Evolutionary conservation across 768 basidiomycete genomes (phyloP).

Genomic region (Leccinum sublutescens): DNA sequence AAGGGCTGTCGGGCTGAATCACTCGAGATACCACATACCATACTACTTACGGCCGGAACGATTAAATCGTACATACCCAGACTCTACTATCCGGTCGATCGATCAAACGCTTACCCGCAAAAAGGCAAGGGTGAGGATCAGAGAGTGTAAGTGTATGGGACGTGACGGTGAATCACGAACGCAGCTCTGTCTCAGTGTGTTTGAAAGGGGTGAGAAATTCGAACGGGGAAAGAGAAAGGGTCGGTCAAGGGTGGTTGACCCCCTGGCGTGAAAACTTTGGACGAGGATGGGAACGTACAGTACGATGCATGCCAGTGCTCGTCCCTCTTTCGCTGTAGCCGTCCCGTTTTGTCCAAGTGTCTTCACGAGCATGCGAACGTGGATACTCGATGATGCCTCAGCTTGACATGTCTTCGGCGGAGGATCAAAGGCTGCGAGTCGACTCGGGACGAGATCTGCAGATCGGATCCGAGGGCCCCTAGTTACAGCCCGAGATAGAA

Average conservation of each 20-base stretch:
- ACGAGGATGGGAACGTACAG: background rate
- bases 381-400: background rate
- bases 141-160: background rate
- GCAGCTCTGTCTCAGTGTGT: background rate
- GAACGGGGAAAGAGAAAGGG: background rate
- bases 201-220: background rate
- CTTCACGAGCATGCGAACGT: background rate
- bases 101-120: background rate
- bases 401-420: background rate
- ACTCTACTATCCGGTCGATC: background rate
- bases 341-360: background rate
- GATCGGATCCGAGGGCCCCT: background rate
- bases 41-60: background rate
- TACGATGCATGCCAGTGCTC: too few relatives aligned
- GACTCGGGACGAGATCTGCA: background rate
- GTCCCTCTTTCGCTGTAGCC: background rate
- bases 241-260: background rate
- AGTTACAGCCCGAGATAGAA: background rate
- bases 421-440: background rate
- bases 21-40: background rate
- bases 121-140: background rate
- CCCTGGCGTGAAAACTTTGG: background rate
- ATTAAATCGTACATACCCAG: background rate
- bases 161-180: background rate
- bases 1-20: too few relatives aligned